Evolutionary conservation across 345 rosid species (phyloP).

Genomic region (Citrus australasica): DNA sequence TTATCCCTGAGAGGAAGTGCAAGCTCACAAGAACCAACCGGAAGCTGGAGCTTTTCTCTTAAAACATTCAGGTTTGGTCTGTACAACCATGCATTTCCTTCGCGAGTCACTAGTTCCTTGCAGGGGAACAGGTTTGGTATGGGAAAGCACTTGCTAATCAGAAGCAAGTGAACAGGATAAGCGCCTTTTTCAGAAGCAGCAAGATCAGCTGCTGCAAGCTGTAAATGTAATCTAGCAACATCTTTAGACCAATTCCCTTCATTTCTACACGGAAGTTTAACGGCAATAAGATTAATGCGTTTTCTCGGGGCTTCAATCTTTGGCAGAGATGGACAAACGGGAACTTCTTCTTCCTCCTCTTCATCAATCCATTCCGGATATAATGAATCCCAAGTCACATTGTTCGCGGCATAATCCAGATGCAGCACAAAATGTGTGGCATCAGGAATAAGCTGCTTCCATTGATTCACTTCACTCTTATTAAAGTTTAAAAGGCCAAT

Average conservation of each 20-base stretch:
- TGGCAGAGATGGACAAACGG: constrained; percentile 68
- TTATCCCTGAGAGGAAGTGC: constrained; percentile 72
- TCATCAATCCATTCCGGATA: constrained; percentile 99
- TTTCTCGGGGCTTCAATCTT: constrained; percentile 60
- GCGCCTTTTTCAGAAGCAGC: constrained; percentile 70
- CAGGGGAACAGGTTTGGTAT: constrained; percentile 79
- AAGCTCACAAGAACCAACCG: constrained; percentile 92
- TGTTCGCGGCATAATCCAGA: constrained; percentile 40
- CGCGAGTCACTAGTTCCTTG: constrained; percentile 59
- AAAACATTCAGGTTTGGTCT: constrained; percentile 58
- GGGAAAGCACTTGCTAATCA: constrained; percentile 69
- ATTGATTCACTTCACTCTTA: constrained; percentile 46
- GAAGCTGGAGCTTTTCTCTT: constrained; percentile 76
- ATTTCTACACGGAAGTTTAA: constrained; percentile 88
- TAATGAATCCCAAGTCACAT: constrained; percentile 76
- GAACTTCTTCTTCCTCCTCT: constrained; percentile 86
- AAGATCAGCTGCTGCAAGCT: constrained; percentile 75
- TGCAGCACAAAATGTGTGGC: constrained; percentile 40
- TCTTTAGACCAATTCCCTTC: constrained; percentile 93
- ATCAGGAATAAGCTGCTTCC: constrained; percentile 59
- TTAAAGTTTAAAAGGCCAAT: constrained; percentile 83
- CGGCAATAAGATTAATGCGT: constrained; percentile 64
- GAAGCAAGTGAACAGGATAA: constrained; percentile 65
- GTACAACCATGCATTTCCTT: constrained; percentile 70
- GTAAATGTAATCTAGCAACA: constrained; percentile 78